Percentiles rank a stretch among this genome's conserved stretches.
Evolutionary conservation across 2,329 filamentous ascomycete species (phyloP).

Genomic region (Pseudopithomyces maydicus): DNA sequence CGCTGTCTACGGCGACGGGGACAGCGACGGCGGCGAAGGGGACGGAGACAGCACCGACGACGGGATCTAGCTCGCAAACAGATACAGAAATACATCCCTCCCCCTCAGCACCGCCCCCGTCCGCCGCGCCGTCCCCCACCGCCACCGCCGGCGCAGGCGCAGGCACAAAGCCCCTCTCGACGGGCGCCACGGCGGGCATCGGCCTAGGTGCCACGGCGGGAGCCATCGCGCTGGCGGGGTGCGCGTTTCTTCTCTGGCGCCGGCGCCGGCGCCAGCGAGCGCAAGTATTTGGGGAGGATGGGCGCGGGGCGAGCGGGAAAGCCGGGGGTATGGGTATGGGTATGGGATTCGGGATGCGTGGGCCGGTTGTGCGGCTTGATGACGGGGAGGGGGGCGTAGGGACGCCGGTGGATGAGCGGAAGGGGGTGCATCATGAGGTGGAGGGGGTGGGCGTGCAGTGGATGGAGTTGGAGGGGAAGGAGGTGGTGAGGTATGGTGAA

Average conservation of each 20-base stretch:
- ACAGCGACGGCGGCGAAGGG: neutral
- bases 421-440: conserved; percentile 2
- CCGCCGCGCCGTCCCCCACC: neutral
- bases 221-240: neutral
- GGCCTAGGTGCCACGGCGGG: neutral
- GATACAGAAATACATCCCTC: too few relatives aligned
- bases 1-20: too few relatives aligned
- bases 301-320: too few relatives aligned
- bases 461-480: conserved; percentile 3
- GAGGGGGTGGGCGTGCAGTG: neutral
- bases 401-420: neutral
- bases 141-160: too few relatives aligned
- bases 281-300: neutral
- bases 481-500: neutral
- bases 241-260: too few relatives aligned
- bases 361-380: neutral
- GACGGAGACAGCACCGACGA: neutral
- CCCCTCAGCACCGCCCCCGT: neutral
- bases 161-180: too few relatives aligned
- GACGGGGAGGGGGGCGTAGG: neutral
- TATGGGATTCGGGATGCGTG: too few relatives aligned
- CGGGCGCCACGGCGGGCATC: neutral
- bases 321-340: too few relatives aligned
- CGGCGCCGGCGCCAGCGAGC: neutral
- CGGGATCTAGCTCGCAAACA: too few relatives aligned